Percentiles rank a stretch among this genome's conserved stretches.
Conservation (phyloP, 192 early-diverging fungal species). For the Podila clonocystis region DNA sequence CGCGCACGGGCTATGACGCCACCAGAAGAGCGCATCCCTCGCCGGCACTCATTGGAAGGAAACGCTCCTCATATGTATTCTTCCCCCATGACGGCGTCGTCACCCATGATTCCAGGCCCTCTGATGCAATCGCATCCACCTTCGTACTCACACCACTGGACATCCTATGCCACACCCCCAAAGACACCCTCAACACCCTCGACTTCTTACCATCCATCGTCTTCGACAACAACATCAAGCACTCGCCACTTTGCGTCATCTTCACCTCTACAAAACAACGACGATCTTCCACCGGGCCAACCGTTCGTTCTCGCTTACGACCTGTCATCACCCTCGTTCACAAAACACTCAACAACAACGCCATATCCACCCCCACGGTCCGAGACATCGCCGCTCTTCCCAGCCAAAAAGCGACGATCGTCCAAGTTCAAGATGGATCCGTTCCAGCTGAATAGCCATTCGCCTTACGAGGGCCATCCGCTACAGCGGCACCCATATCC, state of each 20-base stretch:
- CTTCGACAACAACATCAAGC: slow-evolving; percentile 10
- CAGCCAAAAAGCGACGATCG: neutral
- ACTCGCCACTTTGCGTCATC: neutral
- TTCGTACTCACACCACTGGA: neutral
- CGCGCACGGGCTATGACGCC: neutral
- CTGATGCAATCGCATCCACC: neutral
- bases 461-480: neutral
- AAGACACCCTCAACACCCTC: slow-evolving; percentile 11
- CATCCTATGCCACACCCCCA: slow-evolving; percentile 15
- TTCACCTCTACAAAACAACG: neutral
- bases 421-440: slow-evolving; percentile 2
- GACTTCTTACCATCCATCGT: neutral
- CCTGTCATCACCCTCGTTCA: neutral
- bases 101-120: neutral
- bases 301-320: slow-evolving; percentile 11
- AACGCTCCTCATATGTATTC: neutral
- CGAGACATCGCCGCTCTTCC: neutral
- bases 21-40: neutral
- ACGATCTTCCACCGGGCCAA: slow-evolving; percentile 30
- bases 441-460: neutral
- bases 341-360: neutral
- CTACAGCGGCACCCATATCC: neutral
- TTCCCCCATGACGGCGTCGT: neutral
- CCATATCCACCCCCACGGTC: neutral
- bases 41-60: neutral